Evolutionary conservation across 2,329 filamentous ascomycete genomes (phyloP), one percentile per base, ranked within the genome.

Genomic region (Lecanoromycetidae sp.): DNA sequence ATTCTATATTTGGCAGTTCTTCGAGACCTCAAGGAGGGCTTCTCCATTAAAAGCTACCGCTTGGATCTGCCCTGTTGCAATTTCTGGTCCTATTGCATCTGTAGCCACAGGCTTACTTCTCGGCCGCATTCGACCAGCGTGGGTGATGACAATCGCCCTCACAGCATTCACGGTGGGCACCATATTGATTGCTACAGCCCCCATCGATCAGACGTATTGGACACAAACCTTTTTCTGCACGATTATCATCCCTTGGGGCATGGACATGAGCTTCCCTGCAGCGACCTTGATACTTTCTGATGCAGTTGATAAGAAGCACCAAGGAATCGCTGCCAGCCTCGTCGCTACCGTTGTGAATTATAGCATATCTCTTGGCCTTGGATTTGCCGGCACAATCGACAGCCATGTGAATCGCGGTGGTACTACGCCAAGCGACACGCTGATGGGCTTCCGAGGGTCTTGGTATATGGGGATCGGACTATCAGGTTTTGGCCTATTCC

Each of bases 261-360:
- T 67, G 61, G 66, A 84, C 57, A 80, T 82, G 70, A 75, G 69
- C 2, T 80, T 80, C 54, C 79, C 80, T 0, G 74, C 77, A 0
- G 76, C 75, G 0, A 80, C 71, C 0, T 57, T 82, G 10, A 70
- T 82, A 25, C 64, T 84, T 7, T 75, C 71, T 25, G 72, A 81
- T 53, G 64, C 64, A 2, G 64, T 72, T 23, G 54, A 60, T 8
- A 62, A 64, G 25, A 60, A 70, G 43, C 66, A 71, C 43, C 72
- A 76, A 52, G 72, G 72, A 4, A 64, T 74, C 13, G 71, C 71
- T 2, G 71, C 71, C 0, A 75, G 70, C 15, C 58, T 84, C 5
- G 75, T 82, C 26, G 77, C 72, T 48, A 82, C 79, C 0, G 67
- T 80, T 9, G 74, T 84, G 51, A 83, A 85, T 60, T 85, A 84